Evolutionary conservation across 1,139 yeast species (phyloP).

Genomic region (Kodamaea fungicola): DNA sequence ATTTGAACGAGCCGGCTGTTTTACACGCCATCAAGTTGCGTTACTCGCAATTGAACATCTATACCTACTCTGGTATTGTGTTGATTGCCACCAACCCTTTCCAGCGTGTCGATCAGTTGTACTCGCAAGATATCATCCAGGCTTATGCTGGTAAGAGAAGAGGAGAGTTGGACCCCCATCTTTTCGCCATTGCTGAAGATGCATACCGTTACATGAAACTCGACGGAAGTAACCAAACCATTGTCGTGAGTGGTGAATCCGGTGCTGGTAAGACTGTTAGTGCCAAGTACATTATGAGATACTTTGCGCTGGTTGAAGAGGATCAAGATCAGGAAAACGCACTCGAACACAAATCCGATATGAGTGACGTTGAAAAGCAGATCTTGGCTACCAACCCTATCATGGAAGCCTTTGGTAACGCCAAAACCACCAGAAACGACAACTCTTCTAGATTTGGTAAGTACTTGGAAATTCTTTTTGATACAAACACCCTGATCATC

Average conservation of each 20-base stretch:
- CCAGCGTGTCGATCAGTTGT: constrained; percentile 85
- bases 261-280: constrained; percentile 99
- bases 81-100: constrained; percentile 96
- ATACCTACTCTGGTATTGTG: constrained; percentile 96
- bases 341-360: constrained; percentile 56
- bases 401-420: constrained; percentile 98
- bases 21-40: constrained; percentile 90
- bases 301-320: constrained; percentile 92
- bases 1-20: constrained; percentile 94
- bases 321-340: constrained; percentile 37
- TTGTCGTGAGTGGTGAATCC: constrained; percentile 95
- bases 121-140: constrained; percentile 88
- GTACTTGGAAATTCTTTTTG: constrained; percentile 86
- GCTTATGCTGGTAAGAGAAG: constrained; percentile 90
- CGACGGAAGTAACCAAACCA: constrained; percentile 84
- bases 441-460: constrained; percentile 97
- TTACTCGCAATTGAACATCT: constrained; percentile 83
- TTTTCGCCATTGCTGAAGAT: constrained; percentile 97
- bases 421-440: constrained; percentile 95
- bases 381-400: constrained; percentile 96
- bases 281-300: constrained; percentile 96
- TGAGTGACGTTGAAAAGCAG: constrained; percentile 91
- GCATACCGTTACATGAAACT: constrained; percentile 95
- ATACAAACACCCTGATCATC: constrained; percentile 68
- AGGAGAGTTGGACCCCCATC: constrained; percentile 94